These are phyloP conservation scores for Leptographium procerum DNA, from an alignment of 2,329 filamentous ascomycete genomes.

Conservation along the genomic window DNA sequence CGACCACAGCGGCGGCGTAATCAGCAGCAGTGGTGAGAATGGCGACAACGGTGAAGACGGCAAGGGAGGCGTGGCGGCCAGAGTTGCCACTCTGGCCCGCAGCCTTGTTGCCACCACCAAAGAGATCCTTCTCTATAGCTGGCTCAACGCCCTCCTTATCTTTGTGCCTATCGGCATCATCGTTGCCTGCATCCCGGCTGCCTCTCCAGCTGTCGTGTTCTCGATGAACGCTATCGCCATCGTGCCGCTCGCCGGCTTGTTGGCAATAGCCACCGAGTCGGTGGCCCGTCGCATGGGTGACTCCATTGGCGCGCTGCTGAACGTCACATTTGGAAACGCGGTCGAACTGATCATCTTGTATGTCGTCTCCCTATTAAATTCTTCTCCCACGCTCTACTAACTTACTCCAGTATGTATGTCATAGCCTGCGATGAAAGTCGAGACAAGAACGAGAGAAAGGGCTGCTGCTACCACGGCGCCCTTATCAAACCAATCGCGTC, in stretches of 20 bases:
- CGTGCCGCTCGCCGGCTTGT: constrained; percentile 59
- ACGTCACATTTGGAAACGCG: constrained; percentile 75
- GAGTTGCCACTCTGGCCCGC: constrained; percentile 16
- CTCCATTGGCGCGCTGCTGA: constrained; percentile 76
- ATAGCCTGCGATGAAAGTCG: constrained; percentile 23
- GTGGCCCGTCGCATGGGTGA: constrained; percentile 65
- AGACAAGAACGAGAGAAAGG: constrained; percentile 36
- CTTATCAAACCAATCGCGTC: constrained; percentile 39
- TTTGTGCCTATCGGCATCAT: constrained; percentile 71
- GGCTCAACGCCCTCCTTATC: constrained; percentile 65
- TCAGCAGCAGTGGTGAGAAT: not conserved
- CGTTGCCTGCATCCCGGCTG: constrained; percentile 39
- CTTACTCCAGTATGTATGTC: constrained; percentile 39
- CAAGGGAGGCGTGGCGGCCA: constrained; percentile 6
- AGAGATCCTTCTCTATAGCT: constrained; percentile 58
- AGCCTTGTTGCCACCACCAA: constrained; percentile 38
- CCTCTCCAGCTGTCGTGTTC: constrained; percentile 54
- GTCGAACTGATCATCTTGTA: constrained; percentile 71
- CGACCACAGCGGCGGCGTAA: not conserved
- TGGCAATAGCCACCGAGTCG: constrained; percentile 64
- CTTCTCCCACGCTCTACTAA: not conserved
- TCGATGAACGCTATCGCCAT: constrained; percentile 67
- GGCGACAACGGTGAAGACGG: not conserved
- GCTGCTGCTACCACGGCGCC: constrained; percentile 43
- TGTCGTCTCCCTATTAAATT: constrained; percentile 13